These are phyloP conservation scores for Nicotiana undulata DNA, from an alignment of 257 asterid species.

Conservation along the genomic window DNA sequence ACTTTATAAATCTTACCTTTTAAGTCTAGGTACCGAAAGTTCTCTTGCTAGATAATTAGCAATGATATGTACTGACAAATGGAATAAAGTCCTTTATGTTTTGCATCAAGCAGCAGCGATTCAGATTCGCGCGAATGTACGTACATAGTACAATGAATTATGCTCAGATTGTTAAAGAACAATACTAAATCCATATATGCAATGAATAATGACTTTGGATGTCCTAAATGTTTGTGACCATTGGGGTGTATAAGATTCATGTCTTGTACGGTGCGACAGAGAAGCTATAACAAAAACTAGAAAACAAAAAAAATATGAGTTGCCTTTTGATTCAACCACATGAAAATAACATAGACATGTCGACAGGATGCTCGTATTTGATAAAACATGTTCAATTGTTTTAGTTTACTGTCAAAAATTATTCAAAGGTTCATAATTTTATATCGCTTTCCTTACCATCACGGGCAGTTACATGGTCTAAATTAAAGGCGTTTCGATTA, in stretches of 20 bases:
- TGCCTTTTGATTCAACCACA: not conserved
- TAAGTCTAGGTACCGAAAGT: no score
- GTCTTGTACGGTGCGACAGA: not conserved
- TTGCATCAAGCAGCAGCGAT: not conserved
- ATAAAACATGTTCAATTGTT: not conserved
- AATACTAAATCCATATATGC: not conserved
- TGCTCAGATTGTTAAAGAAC: not conserved
- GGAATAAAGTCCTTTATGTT: no score
- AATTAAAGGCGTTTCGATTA: no score
- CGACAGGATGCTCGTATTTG: not conserved
- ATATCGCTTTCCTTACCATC: no score
- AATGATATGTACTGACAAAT: no score
- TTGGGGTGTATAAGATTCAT: not conserved
- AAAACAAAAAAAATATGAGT: not conserved
- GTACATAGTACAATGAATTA: not conserved
- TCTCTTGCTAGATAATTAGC: no score
- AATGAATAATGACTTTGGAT: not conserved
- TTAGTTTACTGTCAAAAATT: not conserved
- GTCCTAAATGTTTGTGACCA: not conserved
- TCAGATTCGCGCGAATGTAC: not conserved
- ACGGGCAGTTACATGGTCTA: no score
- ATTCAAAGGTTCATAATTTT: not conserved
- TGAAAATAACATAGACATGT: not conserved
- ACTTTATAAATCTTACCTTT: no score
- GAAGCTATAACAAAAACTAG: not conserved